Percentiles rank a stretch among this genome's conserved stretches.
These are phyloP conservation scores for Leccinum solheimii DNA, from an alignment of 1,284 basidiomycete genomes.

Conservation along the genomic window DNA sequence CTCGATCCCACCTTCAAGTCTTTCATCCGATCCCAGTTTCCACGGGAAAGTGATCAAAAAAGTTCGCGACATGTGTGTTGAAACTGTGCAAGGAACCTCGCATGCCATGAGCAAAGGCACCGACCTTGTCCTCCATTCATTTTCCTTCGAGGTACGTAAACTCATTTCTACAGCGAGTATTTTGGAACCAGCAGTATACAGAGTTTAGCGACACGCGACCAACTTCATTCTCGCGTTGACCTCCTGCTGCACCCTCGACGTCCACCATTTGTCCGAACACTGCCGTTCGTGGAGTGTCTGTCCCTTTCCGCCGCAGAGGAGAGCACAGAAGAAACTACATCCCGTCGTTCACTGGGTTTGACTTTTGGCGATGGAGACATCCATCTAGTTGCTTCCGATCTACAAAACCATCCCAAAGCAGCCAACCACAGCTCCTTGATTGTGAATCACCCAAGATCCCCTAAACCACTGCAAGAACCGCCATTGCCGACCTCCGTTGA, in stretches of 20 bases:
- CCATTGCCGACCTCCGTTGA: background rate
- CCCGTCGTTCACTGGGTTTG: conserved; percentile 46
- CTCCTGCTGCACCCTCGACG: conserved; percentile 73
- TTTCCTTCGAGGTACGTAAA: conserved; percentile 34
- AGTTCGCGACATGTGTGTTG: conserved; percentile 49
- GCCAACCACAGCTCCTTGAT: conserved; percentile 2
- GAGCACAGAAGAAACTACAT: conserved; percentile 55
- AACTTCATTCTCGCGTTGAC: conserved; percentile 50
- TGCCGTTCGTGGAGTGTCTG: conserved; percentile 63
- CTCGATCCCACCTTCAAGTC: conserved; percentile 50
- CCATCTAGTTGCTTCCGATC: background rate
- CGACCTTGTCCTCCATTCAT: conserved; percentile 47
- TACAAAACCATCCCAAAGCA: background rate
- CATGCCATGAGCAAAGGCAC: conserved; percentile 61
- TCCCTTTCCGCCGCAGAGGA: conserved; percentile 63
- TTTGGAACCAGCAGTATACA: conserved; percentile 9
- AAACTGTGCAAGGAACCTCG: conserved; percentile 53
- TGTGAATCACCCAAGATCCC: conserved; percentile 1
- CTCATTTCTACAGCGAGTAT: background rate
- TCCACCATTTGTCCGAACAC: conserved; percentile 67
- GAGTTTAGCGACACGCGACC: conserved; percentile 18
- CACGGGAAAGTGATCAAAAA: conserved; percentile 45
- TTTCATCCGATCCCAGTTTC: conserved; percentile 55
- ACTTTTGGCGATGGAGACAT: conserved; percentile 8
- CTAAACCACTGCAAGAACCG: conserved; percentile 2